Base-by-base conservation (phyloP, 2,329 filamentous ascomycete species). In the Cercospora canescens region DNA sequence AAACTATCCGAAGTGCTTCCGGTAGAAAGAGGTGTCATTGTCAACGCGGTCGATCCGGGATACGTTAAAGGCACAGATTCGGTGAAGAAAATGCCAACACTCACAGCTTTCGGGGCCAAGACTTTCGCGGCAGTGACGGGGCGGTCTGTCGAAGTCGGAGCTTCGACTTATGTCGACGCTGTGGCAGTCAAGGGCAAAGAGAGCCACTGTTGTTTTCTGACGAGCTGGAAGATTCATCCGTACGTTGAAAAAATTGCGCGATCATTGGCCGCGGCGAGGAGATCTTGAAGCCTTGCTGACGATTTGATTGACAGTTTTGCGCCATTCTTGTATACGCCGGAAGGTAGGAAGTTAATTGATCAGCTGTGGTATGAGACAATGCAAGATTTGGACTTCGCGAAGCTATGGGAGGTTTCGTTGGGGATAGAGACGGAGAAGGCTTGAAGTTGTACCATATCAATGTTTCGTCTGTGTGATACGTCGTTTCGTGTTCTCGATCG, bases 1-100 rank as follows among this genome's bases (percentile, higher is more conserved):
- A 64, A 67, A 45, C 50, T 66, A 5, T 48, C 62, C 14, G 35
- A 67, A 14, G 12, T 48, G 12, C 55, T 67, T 30, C 59, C 52
- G 21, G 52, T 54, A n/a, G 60, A 63, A 16, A 28, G 18, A n/a
- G 32, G 59, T 32, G 60, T 63, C 9, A 57, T 61, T 24, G 63
- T 69, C 32, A 67, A 68, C 21, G 32, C 54, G 6, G 68, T 68
- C 9, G 64, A 65, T 52, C 66, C 64, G 4, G 66, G 66, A 16
- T 64, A 63, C 28, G 60, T 58, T 34, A 65, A 65, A 26, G 66
- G 68, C 37, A 66, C 60, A 9, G 26, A 55, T 16, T 18, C 32
- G 6, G 60, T 54, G 11, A 57, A 61, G 18, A 60, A 64, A 30
- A 59, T 59, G 45, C 56, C 62, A 56, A 56, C 21, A 30, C 30